Evolutionary conservation across 2,329 filamentous ascomycete species (phyloP), one percentile per base, ranked within the genome.

Genomic region (Pseudofabraea citricarpa): DNA sequence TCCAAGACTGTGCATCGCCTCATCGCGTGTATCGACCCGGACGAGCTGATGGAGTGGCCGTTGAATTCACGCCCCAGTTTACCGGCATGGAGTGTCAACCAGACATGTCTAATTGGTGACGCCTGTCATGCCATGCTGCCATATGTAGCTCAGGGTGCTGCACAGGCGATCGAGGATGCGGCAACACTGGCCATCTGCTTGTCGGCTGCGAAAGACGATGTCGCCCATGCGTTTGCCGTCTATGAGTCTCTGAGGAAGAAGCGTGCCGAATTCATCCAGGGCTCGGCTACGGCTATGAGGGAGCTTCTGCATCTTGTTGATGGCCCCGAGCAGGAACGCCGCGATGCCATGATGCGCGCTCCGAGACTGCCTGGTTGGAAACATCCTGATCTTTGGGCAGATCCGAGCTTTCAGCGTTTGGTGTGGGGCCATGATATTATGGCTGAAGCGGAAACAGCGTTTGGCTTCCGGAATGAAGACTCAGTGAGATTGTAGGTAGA

Each of bases 161-260:
- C 83, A 54, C 78, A 73, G 1, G 75, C 78, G 0, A 68, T 87
- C 1, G 82, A 87, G 55, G 82, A 86, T 38, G 81, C 79, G 0
- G 78, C 80, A 0, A 78, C 81, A 0, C 63, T 86, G 0, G 81
- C 81, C 1, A 63, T 70, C 1, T 55, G 83, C 2, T 64, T 85
- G 0, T 70, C 71, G 1, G n/a, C n/a, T n/a, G 63, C 68, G 2
- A 62, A 80, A 16, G 61, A 65, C 31, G 61, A 60, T 0, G 70
- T 66, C 36, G 50, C 52, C 0, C 65, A 73, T 20, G 41, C 79
- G 1, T 68, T 70, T 0, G 57, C 63, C 9, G 67, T 65, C 0
- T 75, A 74, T 47, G 62, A 74, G 38, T 54, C 54, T n/a, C 43
- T 74, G 40, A 64, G 73, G 13, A 73, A 73, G 50, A 57, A 61